A percentile compares a stretch with the other conserved stretches of the same genome.
These are phyloP conservation scores for Umbilicus rupestris DNA, from an alignment of 164 flowering plant species.

Conservation along the genomic window DNA sequence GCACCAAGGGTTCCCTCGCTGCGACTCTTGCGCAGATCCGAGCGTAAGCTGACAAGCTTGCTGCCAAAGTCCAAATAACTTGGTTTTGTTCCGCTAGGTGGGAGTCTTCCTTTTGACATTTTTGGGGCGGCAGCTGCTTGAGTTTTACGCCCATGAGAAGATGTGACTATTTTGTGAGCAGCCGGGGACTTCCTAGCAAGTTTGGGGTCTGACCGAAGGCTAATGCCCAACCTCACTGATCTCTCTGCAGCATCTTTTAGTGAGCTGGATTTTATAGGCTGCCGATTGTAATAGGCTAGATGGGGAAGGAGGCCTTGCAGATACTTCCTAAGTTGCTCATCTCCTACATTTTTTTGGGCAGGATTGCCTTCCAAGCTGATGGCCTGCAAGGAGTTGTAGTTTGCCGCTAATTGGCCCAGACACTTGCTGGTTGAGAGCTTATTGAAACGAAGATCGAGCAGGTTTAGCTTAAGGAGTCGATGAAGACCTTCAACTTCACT, in stretches of 20 bases:
- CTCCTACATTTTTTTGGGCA: conserved; percentile 86
- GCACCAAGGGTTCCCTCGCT: conserved; percentile 2
- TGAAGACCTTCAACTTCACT: conserved; percentile 98
- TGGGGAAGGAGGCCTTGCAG: conserved; percentile 68
- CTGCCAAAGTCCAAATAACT: too few relatives aligned
- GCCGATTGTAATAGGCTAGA: conserved; percentile 65
- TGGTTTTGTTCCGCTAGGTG: too few relatives aligned
- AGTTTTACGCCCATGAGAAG: conserved; percentile 25
- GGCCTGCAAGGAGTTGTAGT: conserved; percentile 74
- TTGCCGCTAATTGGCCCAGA: conserved; percentile 90
- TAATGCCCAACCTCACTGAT: conserved; percentile 40
- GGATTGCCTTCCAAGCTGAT: conserved; percentile 94
- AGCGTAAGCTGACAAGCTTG: too few relatives aligned
- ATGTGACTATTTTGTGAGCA: conserved; percentile 26
- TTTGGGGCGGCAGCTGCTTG: too few relatives aligned
- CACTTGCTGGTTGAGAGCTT: conserved; percentile 81
- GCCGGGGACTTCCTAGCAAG: conserved; percentile 43
- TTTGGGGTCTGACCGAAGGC: conserved; percentile 51
- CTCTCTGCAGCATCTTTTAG: conserved; percentile 62
- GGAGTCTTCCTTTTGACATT: too few relatives aligned
- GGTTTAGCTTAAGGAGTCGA: conserved; percentile 67
- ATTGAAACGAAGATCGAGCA: conserved; percentile 83
- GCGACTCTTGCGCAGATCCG: not conserved
- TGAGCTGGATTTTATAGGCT: conserved; percentile 43
- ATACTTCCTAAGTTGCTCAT: conserved; percentile 76